Percentiles rank a stretch among this genome's conserved stretches.
phyloP scores from a whole-genome alignment of 768 basidiomycete genomes.

The Lentinula aciculospora region DNA sequence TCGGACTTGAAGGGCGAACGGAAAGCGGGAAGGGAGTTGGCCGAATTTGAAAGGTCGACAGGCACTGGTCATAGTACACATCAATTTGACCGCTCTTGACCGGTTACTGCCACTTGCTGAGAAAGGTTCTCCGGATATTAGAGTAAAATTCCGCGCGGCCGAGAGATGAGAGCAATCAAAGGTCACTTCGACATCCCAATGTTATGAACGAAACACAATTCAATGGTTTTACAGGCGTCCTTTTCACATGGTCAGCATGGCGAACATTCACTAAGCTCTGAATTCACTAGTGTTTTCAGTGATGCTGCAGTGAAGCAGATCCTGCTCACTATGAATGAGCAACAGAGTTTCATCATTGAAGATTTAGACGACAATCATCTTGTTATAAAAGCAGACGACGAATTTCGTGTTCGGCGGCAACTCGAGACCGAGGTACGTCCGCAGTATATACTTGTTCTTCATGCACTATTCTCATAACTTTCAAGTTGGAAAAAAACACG shows the following conservation, averaged over 20 bases:
- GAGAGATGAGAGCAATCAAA: conserved; percentile 58
- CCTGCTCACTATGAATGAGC: conserved; percentile 76
- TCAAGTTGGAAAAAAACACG: conserved; percentile 80
- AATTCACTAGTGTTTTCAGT: conserved; percentile 28
- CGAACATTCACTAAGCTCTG: not conserved
- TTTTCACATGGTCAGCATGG: conserved; percentile 56
- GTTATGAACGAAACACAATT: not conserved
- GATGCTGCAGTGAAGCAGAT: conserved; percentile 91
- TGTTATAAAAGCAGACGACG: conserved; percentile 78
- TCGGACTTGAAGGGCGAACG: not conserved
- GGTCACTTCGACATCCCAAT: conserved; percentile 27
- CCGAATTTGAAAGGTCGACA: not conserved
- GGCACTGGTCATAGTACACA: conserved; percentile 1
- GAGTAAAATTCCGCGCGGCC: not conserved
- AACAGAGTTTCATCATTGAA: conserved; percentile 75
- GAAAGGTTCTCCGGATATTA: not conserved
- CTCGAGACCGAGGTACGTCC: conserved; percentile 68
- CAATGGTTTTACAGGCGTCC: conserved; percentile 38
- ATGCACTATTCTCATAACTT: not conserved
- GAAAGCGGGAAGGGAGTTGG: not conserved
- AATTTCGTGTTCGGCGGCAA: conserved; percentile 65
- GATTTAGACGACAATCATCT: conserved; percentile 83
- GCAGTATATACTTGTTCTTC: not conserved
- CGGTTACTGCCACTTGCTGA: not conserved
- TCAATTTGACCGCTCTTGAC: not conserved